Conservation (phyloP, 495 filamentous ascomycete species). For the Aspergillus olivimuriae region DNA sequence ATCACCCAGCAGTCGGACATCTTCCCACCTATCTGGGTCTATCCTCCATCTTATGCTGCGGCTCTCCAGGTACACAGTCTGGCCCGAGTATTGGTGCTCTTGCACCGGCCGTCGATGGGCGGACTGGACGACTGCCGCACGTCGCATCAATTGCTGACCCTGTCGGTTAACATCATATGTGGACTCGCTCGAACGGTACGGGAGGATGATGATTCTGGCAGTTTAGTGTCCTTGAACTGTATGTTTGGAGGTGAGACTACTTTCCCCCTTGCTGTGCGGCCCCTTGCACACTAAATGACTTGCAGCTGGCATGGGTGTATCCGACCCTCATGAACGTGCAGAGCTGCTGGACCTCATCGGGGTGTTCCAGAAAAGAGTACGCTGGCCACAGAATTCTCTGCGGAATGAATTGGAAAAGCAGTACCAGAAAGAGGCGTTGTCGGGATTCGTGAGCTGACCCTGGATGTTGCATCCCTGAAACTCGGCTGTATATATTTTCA, state of each 20-base stretch:
- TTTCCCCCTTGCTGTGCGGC: not conserved
- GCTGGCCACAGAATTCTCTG: constrained; percentile 19
- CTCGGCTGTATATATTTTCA: not conserved
- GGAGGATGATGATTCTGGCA: constrained; percentile 15
- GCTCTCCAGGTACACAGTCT: constrained; percentile 25
- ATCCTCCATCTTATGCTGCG: constrained; percentile 21
- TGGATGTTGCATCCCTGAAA: not conserved
- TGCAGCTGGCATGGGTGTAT: constrained; percentile 23
- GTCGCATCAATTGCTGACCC: constrained; percentile 5
- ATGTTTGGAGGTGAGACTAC: constrained; percentile 20
- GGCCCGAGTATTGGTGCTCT: constrained; percentile 20
- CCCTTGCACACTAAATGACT: not conserved
- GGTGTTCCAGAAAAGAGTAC: constrained; percentile 14
- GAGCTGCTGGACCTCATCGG: constrained; percentile 18
- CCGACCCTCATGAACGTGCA: constrained; percentile 20
- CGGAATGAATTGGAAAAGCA: constrained; percentile 20
- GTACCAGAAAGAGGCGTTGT: constrained; percentile 19
- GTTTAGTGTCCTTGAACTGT: constrained; percentile 18
- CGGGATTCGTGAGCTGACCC: not conserved
- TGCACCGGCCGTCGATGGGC: constrained; percentile 23
- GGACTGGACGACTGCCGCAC: constrained; percentile 18
- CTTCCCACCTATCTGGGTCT: constrained; percentile 27
- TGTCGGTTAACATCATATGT: constrained; percentile 15
- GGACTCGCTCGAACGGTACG: constrained; percentile 19
- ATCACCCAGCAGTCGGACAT: constrained; percentile 4